phyloP scores from a whole-genome alignment of 345 rosid genomes.

The Anacardium occidentale region DNA sequence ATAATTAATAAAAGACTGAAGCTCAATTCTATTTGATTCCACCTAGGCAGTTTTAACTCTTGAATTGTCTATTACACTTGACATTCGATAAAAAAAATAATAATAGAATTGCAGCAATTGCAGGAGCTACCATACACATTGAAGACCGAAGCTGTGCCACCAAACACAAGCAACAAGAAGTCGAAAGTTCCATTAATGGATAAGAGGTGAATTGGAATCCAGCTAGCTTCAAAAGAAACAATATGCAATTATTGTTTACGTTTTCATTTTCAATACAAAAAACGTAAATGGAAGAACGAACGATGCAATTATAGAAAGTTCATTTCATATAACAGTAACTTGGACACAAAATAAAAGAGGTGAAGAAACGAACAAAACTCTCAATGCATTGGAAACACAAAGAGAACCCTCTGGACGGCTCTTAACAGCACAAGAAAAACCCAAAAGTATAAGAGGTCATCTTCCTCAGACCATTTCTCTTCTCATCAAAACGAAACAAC shows the following conservation, averaged over 20 bases:
- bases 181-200: background rate
- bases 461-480: slow-evolving; percentile 13
- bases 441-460: slow-evolving; percentile 36
- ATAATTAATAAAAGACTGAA: too few relatives aligned
- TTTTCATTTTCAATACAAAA: too few relatives aligned
- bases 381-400: background rate
- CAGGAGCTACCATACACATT: background rate
- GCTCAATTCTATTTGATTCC: too few relatives aligned
- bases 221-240: slow-evolving; percentile 12
- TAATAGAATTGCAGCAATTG: background rate
- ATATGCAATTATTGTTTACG: too few relatives aligned
- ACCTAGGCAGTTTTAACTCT: background rate
- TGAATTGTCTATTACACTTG: background rate
- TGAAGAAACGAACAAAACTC: slow-evolving; percentile 14
- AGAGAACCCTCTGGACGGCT: slow-evolving; percentile 52
- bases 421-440: slow-evolving; percentile 61
- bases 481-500: slow-evolving; percentile 21
- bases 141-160: background rate
- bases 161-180: background rate
- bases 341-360: slow-evolving; percentile 5
- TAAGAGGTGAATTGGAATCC: background rate
- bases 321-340: slow-evolving; percentile 2
- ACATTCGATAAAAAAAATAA: too few relatives aligned
- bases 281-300: background rate
- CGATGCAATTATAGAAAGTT: background rate